Conservation (phyloP, 2,329 filamentous ascomycete genomes). For the Shiraia bambusicola region DNA sequence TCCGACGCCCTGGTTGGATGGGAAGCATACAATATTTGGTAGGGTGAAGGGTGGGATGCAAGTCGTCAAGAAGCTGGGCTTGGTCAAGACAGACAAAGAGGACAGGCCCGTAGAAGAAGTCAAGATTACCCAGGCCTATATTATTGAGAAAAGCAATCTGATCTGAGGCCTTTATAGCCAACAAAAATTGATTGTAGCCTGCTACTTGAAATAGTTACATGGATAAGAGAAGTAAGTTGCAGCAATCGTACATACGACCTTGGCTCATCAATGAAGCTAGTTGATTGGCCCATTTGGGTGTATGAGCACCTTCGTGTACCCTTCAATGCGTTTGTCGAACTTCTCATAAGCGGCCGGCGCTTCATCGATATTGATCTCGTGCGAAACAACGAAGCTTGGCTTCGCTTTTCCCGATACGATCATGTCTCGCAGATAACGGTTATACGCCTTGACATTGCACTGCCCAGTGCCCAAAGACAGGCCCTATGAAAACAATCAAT, state of each 20-base stretch:
- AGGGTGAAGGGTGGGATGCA: slow-evolving; percentile 80
- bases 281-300: slow-evolving; percentile 59
- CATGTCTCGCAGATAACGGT: slow-evolving; percentile 65
- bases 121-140: slow-evolving; percentile 71
- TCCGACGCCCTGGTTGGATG: slow-evolving; percentile 93
- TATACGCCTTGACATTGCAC: slow-evolving; percentile 70
- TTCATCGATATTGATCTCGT: slow-evolving; percentile 64
- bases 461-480: slow-evolving; percentile 63
- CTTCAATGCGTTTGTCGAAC: slow-evolving; percentile 66
- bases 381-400: slow-evolving; percentile 66
- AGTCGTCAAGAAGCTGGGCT: slow-evolving; percentile 82
- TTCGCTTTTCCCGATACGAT: slow-evolving; percentile 66
- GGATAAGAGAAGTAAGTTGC: background rate
- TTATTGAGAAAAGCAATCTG: slow-evolving; percentile 58
- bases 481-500: slow-evolving; percentile 46
- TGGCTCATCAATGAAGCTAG: slow-evolving; percentile 13
- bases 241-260: background rate
- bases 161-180: background rate
- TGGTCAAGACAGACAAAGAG: slow-evolving; percentile 79
- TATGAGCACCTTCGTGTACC: slow-evolving; percentile 68
- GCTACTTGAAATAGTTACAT: slow-evolving; percentile 1
- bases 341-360: slow-evolving; percentile 64
- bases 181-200: background rate
- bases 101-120: slow-evolving; percentile 82
- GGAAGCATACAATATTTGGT: slow-evolving; percentile 96